Conservation (phyloP, 2,329 filamentous ascomycete species). For the Venturia oleaginea region DNA sequence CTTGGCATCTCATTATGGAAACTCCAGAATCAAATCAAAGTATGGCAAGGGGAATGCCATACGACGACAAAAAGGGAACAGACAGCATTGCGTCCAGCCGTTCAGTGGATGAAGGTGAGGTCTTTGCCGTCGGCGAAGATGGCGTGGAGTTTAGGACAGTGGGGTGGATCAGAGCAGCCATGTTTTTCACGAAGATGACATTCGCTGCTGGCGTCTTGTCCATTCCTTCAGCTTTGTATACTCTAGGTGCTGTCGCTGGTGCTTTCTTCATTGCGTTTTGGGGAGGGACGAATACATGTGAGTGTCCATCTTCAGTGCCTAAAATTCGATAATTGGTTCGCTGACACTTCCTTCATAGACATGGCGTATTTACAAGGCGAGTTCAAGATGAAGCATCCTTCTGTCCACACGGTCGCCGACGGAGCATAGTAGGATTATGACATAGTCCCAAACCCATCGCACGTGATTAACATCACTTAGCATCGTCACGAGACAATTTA, state of each 20-base stretch:
- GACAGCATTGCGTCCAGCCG: background rate
- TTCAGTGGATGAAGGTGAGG: background rate
- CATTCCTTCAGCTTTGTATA: conserved; percentile 18
- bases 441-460: background rate
- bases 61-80: background rate
- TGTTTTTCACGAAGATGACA: conserved; percentile 12
- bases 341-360: background rate
- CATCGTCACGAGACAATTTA: background rate
- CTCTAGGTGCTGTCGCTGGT: conserved; percentile 16
- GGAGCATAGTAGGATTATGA: conserved; percentile 9
- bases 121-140: background rate
- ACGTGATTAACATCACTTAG: background rate
- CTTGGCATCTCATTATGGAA: background rate
- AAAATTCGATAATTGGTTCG: background rate
- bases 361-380: conserved; percentile 17
- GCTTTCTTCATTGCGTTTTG: conserved; percentile 16
- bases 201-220: conserved; percentile 18
- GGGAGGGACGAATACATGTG: conserved; percentile 17
- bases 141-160: background rate
- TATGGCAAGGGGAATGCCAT: background rate
- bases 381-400: conserved; percentile 17
- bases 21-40: background rate
- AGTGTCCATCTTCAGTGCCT: background rate
- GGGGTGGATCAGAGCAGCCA: background rate
- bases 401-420: conserved; percentile 18